These are phyloP conservation scores for Xylaria sp. DNA, from an alignment of 495 filamentous ascomycete genomes.

Conservation along the genomic window DNA sequence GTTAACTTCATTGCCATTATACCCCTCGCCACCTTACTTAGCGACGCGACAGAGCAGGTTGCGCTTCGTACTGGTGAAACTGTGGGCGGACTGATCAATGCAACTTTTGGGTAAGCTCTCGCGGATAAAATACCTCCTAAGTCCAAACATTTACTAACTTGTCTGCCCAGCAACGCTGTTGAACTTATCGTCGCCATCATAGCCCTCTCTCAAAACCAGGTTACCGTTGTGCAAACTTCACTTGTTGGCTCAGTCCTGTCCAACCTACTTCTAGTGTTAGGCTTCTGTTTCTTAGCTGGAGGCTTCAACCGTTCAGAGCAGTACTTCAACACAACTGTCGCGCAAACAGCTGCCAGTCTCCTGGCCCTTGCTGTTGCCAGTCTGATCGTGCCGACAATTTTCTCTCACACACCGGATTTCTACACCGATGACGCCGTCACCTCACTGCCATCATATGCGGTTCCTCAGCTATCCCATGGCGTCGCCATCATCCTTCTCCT, in stretches of 20 bases:
- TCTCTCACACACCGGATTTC: conserved; percentile 59
- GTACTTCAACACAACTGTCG: conserved; percentile 92
- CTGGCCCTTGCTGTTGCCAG: conserved; percentile 79
- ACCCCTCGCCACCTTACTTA: conserved; percentile 85
- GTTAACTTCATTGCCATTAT: conserved; percentile 91
- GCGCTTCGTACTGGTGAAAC: conserved; percentile 84
- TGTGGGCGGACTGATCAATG: conserved; percentile 85
- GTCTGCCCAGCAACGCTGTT: conserved; percentile 73
- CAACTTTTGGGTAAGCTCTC: conserved; percentile 77
- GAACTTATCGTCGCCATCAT: conserved; percentile 92
- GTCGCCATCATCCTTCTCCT: conserved; percentile 77
- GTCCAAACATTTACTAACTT: conserved; percentile 26
- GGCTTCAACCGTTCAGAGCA: conserved; percentile 82
- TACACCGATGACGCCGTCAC: conserved; percentile 31
- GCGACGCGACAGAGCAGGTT: conserved; percentile 92
- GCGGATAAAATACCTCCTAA: background rate
- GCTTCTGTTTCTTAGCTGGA: conserved; percentile 92
- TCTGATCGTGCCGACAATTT: conserved; percentile 84
- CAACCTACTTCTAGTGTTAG: conserved; percentile 89
- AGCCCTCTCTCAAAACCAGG: conserved; percentile 72
- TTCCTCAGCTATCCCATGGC: conserved; percentile 70
- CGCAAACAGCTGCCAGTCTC: conserved; percentile 85
- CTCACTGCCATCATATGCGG: conserved; percentile 42
- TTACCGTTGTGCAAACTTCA: conserved; percentile 91
- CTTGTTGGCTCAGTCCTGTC: conserved; percentile 90